A percentile compares a stretch with the other conserved stretches of the same genome.
Evolutionary conservation across 108 stramenopile species (phyloP).

Genomic region (Conticribra weissflogii): DNA sequence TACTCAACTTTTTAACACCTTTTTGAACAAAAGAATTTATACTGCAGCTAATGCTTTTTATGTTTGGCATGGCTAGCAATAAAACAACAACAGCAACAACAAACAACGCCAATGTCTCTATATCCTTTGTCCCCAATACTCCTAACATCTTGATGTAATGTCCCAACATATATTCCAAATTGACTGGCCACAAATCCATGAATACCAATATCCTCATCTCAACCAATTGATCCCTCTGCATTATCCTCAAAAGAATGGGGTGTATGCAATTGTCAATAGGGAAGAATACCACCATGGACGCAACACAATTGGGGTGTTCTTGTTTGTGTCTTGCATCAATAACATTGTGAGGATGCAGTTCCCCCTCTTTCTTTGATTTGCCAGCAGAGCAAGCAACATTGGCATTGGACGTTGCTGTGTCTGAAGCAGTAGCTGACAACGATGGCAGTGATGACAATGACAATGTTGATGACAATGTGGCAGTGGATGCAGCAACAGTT

Average conservation of each 20-base stretch:
- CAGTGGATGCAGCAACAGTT: constrained; percentile 33
- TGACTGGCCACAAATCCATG: constrained; percentile 92
- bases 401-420: background rate
- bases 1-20: no score
- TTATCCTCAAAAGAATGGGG: constrained; percentile 80
- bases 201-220: constrained; percentile 84
- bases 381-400: background rate
- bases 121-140: constrained; percentile 87
- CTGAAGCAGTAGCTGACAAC: background rate
- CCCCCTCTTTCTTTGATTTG: background rate
- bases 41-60: no score
- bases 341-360: constrained; percentile 53
- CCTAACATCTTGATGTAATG: constrained; percentile 94
- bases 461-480: no score
- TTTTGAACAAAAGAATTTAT: no score
- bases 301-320: constrained; percentile 81
- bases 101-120: constrained; percentile 96
- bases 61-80: no score
- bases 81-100: no score
- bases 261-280: constrained; percentile 90
- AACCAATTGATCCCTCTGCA: constrained; percentile 73
- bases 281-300: constrained; percentile 84
- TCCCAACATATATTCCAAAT: constrained; percentile 87
- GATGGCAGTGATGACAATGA: background rate
- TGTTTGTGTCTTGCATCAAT: constrained; percentile 78